These are phyloP conservation scores for Martensiomyces pterosporus DNA, from an alignment of 192 early-diverging fungal species.

Conservation along the genomic window DNA sequence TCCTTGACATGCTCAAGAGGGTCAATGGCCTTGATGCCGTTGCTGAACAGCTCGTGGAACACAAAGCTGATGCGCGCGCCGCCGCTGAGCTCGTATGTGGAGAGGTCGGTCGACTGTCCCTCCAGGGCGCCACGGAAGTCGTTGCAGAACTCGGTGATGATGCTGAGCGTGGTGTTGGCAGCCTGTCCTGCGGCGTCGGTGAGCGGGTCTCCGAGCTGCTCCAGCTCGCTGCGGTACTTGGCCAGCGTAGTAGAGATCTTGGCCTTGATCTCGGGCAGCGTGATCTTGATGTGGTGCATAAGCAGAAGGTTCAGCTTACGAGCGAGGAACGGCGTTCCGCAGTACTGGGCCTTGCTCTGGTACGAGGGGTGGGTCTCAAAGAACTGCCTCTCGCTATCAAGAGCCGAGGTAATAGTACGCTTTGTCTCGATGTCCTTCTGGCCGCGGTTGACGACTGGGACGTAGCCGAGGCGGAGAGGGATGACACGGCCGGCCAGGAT, in stretches of 20 bases:
- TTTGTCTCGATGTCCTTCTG: constrained; percentile 96
- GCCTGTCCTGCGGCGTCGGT: constrained; percentile 69
- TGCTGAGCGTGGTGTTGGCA: constrained; percentile 89
- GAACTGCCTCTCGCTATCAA: constrained; percentile 86
- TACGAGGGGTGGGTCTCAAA: constrained; percentile 97
- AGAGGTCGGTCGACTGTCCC: constrained; percentile 93
- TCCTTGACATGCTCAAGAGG: constrained; percentile 99
- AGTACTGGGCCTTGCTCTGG: constrained; percentile 94
- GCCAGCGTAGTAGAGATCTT: constrained; percentile 83
- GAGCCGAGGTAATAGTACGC: constrained; percentile 80
- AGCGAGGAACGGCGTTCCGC: constrained; percentile 98
- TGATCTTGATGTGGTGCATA: constrained; percentile 99
- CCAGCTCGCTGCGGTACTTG: constrained; percentile 85
- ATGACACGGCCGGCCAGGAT: constrained; percentile 96
- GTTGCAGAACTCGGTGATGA: constrained; percentile 98
- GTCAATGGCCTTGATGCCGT: constrained; percentile 90
- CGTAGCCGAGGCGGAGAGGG: constrained; percentile 95
- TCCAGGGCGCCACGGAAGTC: constrained; percentile 96
- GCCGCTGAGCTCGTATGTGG: constrained; percentile 91
- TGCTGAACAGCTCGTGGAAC: constrained; percentile 94
- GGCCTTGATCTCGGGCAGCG: constrained; percentile 97
- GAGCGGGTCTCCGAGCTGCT: constrained; percentile 86
- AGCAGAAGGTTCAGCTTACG: constrained; percentile 96
- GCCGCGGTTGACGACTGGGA: constrained; percentile 98
- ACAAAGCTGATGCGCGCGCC: constrained; percentile 99